Percentiles rank a stretch among this genome's conserved stretches.
phyloP scores from a whole-genome alignment of 148 eudicot genomes.

The Chenopodium suecicum region DNA sequence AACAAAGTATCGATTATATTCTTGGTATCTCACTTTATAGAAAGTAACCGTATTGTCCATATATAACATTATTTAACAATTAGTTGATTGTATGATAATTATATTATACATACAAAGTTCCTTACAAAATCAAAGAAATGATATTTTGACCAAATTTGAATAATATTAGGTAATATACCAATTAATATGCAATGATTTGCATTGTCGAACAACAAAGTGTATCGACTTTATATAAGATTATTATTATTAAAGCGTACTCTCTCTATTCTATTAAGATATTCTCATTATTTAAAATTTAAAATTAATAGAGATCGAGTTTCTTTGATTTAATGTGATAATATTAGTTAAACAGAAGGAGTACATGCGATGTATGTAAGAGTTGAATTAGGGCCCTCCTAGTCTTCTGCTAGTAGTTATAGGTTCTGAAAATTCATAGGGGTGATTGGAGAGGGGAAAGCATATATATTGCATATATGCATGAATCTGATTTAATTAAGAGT shows the following conservation, averaged over 20 bases:
- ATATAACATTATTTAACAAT: not conserved
- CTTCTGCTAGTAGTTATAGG: not conserved
- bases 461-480: not conserved
- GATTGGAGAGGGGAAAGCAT: not conserved
- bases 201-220: not conserved
- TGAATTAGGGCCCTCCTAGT: not conserved
- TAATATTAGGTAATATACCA: not conserved
- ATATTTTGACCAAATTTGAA: slow-evolving; percentile 7
- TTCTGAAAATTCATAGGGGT: not conserved
- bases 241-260: too few species aligned
- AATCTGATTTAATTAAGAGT: not conserved
- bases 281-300: too few species aligned
- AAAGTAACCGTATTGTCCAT: not conserved
- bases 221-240: not conserved
- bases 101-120: too few species aligned
- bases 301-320: too few species aligned
- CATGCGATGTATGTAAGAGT: too few species aligned
- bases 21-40: not conserved
- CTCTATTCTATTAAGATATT: too few species aligned
- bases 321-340: too few species aligned
- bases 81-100: not conserved
- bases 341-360: too few species aligned
- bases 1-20: not conserved
- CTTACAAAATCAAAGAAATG: not conserved
- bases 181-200: too few species aligned